Base-by-base conservation (phyloP, 257 asterid genomes). In the Coffea eugenioides region DNA sequence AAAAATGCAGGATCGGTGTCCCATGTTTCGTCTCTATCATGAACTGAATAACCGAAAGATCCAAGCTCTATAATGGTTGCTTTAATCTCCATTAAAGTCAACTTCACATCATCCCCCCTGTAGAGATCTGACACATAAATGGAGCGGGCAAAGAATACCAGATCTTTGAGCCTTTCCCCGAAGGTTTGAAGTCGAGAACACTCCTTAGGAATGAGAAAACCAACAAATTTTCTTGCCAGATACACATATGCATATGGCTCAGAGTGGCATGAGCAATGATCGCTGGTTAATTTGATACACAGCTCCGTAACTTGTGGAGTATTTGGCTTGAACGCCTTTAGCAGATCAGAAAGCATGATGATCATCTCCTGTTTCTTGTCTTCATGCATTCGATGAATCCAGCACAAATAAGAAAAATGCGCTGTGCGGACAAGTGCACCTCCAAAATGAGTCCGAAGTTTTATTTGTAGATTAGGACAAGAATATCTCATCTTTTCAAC, bases 391-490 rank as follows among this genome's bases (percentile, higher is more conserved):
- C 74, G 41, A 41, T 69, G 52, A 39, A 69, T 14, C 54, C 54
- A 69, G 54, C 52, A 69, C 74, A 39, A 41, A 69, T 69, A 69
- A 41, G 54, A 74, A 54, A 74, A 65, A 69, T 69, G 54, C 39
- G 74, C 74, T 18, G 54, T 7, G 23, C 74, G 45, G 74, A 69
- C 54, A 69, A 69, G 74, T 16, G 21, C 74, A 41, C 4, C 74
- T 69, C 51, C 74, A 69, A 69, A 69, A 41, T 41, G 51, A 69
- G 27, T 39, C 74, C 16, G 7, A 3, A 69, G 27, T 21, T 36
- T 3, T 69, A 10, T 69, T 39, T 8, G 14, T 48, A 8, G 74
- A 41, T 11, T 69, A 9, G 69, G 69, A 69, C 20, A 39, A 39
- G 43, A 39, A 39, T 4, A 2, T 39, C 4, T 39, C 4, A 39